These are phyloP conservation scores for Erodium trifolium DNA, from an alignment of 441 rosid genomes.

Conservation along the genomic window DNA sequence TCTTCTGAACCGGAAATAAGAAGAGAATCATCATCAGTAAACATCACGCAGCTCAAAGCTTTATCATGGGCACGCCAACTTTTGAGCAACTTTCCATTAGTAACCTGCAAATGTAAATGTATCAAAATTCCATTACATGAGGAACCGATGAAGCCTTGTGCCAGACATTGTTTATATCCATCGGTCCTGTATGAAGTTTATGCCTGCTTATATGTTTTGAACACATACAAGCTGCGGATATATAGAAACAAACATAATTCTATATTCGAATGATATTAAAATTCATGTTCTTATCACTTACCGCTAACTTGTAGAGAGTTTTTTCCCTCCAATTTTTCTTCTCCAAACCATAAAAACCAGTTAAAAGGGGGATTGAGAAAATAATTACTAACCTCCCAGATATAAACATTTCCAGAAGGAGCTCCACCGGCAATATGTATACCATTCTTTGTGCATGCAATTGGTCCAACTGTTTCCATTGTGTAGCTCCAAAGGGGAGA, in stretches of 20 bases:
- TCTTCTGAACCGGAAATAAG: slow-evolving; percentile 43
- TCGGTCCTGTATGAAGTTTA: no score
- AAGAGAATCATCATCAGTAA: slow-evolving; percentile 37
- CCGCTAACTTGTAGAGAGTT: no score
- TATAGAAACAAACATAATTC: no score
- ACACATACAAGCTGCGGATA: no score
- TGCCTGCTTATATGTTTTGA: no score
- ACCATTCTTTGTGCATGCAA: slow-evolving; percentile 38
- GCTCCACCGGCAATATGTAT: slow-evolving; percentile 41
- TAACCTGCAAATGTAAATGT: slow-evolving; percentile 27
- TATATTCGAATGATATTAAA: no score
- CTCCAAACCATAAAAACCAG: no score
- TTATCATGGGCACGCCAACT: slow-evolving; percentile 41
- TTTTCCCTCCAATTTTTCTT: no score
- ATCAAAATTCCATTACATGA: slow-evolving; percentile 8
- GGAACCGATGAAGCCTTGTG: no score
- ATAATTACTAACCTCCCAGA: slow-evolving; percentile 40
- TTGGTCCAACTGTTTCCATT: slow-evolving; percentile 43
- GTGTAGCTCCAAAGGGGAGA: slow-evolving; percentile 41
- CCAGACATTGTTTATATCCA: no score
- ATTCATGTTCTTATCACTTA: no score
- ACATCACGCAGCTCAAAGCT: slow-evolving; percentile 37
- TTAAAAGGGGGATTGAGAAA: not conserved
- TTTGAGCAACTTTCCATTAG: slow-evolving; percentile 39
- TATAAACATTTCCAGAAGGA: slow-evolving; percentile 42